A percentile compares a stretch with the other conserved stretches of the same genome.
These are phyloP conservation scores for Sanguinoderma infundibulare DNA, from an alignment of 1,284 basidiomycete genomes.

Conservation along the genomic window DNA sequence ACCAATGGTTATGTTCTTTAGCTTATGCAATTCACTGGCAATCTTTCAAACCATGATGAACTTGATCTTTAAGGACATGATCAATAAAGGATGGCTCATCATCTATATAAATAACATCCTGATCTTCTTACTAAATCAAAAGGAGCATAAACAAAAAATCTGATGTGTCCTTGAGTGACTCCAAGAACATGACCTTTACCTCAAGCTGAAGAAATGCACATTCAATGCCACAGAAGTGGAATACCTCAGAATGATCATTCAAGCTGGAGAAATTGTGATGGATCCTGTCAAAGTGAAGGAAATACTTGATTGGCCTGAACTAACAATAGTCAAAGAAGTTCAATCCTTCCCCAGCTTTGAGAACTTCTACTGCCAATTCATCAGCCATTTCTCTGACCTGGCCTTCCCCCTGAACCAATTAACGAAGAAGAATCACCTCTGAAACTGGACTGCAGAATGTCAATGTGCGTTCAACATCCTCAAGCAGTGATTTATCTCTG, in stretches of 20 bases:
- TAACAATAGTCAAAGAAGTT: slow-evolving; percentile 32
- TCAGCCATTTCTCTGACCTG: slow-evolving; percentile 40
- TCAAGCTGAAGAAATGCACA: slow-evolving; percentile 43
- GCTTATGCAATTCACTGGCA: no score
- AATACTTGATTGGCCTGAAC: slow-evolving; percentile 40
- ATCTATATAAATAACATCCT: background rate
- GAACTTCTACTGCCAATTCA: slow-evolving; percentile 49
- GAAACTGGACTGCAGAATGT: slow-evolving; percentile 29
- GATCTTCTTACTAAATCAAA: slow-evolving; percentile 5
- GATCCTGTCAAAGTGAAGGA: slow-evolving; percentile 41
- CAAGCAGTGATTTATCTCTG: slow-evolving; percentile 30
- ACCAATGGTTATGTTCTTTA: no score
- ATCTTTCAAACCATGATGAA: no score
- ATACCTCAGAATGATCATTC: slow-evolving; percentile 41
- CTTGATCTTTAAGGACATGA: no score
- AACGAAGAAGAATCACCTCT: slow-evolving; percentile 28
- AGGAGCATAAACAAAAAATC: slow-evolving; percentile 29
- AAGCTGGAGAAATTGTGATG: slow-evolving; percentile 35
- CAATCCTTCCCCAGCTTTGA: slow-evolving; percentile 45
- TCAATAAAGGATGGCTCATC: no score
- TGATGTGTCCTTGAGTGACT: slow-evolving; percentile 38
- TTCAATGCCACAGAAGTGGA: slow-evolving; percentile 39
- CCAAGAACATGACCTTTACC: slow-evolving; percentile 28
- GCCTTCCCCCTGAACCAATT: slow-evolving; percentile 35
- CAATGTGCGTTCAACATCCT: slow-evolving; percentile 35